These are phyloP conservation scores for Datisca glomerata DNA, from an alignment of 306 rosid species.

Conservation along the genomic window DNA sequence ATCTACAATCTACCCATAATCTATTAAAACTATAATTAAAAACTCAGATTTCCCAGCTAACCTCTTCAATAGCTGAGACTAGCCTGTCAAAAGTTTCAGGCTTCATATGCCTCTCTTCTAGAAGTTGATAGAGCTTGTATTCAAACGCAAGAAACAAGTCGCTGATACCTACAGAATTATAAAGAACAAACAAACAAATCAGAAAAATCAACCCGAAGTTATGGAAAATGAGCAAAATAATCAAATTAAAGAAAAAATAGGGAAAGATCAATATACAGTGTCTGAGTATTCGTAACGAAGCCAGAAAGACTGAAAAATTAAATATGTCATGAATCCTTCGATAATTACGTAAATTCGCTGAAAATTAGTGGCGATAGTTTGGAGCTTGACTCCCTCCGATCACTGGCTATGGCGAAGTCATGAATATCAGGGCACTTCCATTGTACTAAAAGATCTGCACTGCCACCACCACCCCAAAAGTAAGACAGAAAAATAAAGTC, in stretches of 20 bases:
- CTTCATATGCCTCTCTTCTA: conserved; percentile 87
- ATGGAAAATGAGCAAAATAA: background rate
- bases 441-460: conserved; percentile 75
- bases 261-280: conserved; percentile 29
- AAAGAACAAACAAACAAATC: conserved; percentile 5
- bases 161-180: conserved; percentile 38
- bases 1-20: too few relatives aligned
- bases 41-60: too few relatives aligned
- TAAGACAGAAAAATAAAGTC: conserved; percentile 2
- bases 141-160: conserved; percentile 69
- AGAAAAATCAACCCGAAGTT: background rate
- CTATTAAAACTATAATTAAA: too few relatives aligned
- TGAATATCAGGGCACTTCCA: conserved; percentile 83
- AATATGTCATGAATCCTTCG: conserved; percentile 47
- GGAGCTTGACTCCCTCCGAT: conserved; percentile 98
- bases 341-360: conserved; percentile 41
- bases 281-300: conserved; percentile 89
- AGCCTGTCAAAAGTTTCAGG: conserved; percentile 88
- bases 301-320: conserved; percentile 80
- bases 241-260: background rate
- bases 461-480: conserved; percentile 3
- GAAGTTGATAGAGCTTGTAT: conserved; percentile 79
- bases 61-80: conserved; percentile 77
- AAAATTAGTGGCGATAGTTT: conserved; percentile 87
- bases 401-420: conserved; percentile 96